Base-by-base conservation (phyloP, 108 stramenopile species). In the Nitzschia sp. region DNA sequence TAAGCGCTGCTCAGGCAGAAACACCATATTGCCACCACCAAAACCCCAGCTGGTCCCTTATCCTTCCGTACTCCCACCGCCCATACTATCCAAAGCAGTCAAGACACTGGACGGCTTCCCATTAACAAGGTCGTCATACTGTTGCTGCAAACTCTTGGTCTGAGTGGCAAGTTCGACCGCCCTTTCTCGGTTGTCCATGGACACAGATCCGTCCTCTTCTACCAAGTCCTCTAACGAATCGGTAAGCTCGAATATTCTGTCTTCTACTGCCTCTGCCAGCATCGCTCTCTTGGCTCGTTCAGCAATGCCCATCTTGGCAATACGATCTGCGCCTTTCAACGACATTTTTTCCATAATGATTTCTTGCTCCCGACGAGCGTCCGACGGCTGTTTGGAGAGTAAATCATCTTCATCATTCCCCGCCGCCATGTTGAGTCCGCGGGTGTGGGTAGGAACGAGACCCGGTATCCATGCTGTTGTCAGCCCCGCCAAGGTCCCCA, bases 221-320 rank as follows among this genome's bases (percentile, higher is more conserved):
- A 68, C 31, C 28, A 68, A 18, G 2, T 28, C 26, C 26, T 85
- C 80, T 27, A 85, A 45, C 54, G 71, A 59, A 27, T 82, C 81
- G 0, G 60, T 55, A 11, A 82, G 56, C 45, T 72, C 76, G 67
- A 77, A 85, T 34, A 85, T 77, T 42, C 75, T 56, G 66, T 85
- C 81, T 74, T 85, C 84, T 19, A 82, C 71, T 9, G 31, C 64
- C 27, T 85, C 84, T 19, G 84, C 84, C 46, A 85, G 61, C 84
- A 81, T 81, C 23, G 84, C 81, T 19, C 84, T 54, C 48, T 82
- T 78, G 2, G 84, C 76, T 49, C 84, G 69, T 66, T 79, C 75
- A 11, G 54, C 29, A 35, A 68, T 58, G 3, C 26, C 67, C 55
- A 68, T 55, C 28, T 57, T 26, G n/a, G 67, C 67, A 58, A 68